These are phyloP conservation scores for Coemansia sp. DNA, from an alignment of 371 early-diverging fungal species.

Conservation along the genomic window DNA sequence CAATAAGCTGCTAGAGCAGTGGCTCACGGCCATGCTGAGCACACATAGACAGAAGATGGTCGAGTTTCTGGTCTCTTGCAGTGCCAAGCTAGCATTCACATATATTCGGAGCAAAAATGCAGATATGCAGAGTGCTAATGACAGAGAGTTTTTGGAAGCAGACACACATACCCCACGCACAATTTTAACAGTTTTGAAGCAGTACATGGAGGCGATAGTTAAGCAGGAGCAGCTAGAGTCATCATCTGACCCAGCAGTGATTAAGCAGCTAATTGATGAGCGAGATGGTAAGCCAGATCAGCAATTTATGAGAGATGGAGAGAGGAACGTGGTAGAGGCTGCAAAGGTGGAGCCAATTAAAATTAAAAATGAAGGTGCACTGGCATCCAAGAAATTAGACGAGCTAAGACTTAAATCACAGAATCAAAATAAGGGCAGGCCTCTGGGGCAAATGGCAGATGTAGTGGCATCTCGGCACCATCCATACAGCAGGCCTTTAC, in stretches of 20 bases:
- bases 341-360: too few relatives aligned
- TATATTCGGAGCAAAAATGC: conserved; percentile 8
- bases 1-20: conserved; percentile 34
- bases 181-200: conserved; percentile 13
- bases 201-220: conserved; percentile 15
- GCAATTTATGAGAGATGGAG: not conserved
- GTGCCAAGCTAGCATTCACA: conserved; percentile 7
- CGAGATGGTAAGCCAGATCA: not conserved
- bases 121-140: not conserved
- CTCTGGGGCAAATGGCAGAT: too few relatives aligned
- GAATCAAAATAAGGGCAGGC: too few relatives aligned
- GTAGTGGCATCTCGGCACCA: too few relatives aligned
- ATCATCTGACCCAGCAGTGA: not conserved
- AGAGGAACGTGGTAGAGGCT: too few relatives aligned
- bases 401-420: too few relatives aligned
- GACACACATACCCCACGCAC: not conserved
- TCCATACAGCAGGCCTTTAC: too few relatives aligned
- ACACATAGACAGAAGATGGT: conserved; percentile 19
- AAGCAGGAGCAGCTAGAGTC: conserved; percentile 14
- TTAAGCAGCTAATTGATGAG: not conserved
- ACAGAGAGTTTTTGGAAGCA: not conserved
- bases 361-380: too few relatives aligned
- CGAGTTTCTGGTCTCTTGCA: conserved; percentile 17
- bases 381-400: too few relatives aligned
- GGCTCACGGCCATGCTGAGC: conserved; percentile 29